Conservation (phyloP, 805 yeast genomes). For the Hanseniaspora pseudoguilliermondii region DNA sequence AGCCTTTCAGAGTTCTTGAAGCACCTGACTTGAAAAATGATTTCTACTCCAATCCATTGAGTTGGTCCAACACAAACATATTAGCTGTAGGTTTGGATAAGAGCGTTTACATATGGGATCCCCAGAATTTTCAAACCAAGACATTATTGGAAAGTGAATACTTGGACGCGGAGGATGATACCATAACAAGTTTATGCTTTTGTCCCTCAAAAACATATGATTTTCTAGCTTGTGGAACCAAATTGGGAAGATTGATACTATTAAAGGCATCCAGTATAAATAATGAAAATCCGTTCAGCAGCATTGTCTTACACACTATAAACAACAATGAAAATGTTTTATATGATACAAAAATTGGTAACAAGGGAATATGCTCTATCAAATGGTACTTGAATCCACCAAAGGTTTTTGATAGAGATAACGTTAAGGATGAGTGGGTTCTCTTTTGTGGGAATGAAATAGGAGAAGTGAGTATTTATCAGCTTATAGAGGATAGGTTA, state of each 20-base stretch:
- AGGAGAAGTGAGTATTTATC: constrained; percentile 44
- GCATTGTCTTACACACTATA: not conserved
- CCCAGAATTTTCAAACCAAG: constrained; percentile 32
- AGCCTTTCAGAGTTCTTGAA: constrained; percentile 41
- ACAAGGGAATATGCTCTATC: constrained; percentile 42
- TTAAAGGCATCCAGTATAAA: not conserved
- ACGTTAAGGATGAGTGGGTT: constrained; percentile 13
- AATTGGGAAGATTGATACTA: constrained; percentile 36
- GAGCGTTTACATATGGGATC: constrained; percentile 53
- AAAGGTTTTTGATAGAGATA: constrained; percentile 21
- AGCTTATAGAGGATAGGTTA: constrained; percentile 17
- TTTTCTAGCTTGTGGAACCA: constrained; percentile 42
- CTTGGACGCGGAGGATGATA: constrained; percentile 25
- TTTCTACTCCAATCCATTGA: constrained; percentile 59
- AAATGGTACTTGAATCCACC: constrained; percentile 37
- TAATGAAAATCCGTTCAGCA: not conserved
- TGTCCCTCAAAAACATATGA: constrained; percentile 32
- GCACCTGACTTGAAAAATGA: constrained; percentile 68
- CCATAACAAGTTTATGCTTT: constrained; percentile 47
- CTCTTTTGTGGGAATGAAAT: constrained; percentile 53
- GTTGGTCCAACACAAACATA: constrained; percentile 50
- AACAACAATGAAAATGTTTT: not conserved
- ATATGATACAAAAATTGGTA: constrained; percentile 20
- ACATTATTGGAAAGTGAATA: constrained; percentile 31
- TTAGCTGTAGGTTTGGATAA: constrained; percentile 57